Base-by-base conservation (phyloP, 1,284 basidiomycete species). In the Trametes pubescens region DNA sequence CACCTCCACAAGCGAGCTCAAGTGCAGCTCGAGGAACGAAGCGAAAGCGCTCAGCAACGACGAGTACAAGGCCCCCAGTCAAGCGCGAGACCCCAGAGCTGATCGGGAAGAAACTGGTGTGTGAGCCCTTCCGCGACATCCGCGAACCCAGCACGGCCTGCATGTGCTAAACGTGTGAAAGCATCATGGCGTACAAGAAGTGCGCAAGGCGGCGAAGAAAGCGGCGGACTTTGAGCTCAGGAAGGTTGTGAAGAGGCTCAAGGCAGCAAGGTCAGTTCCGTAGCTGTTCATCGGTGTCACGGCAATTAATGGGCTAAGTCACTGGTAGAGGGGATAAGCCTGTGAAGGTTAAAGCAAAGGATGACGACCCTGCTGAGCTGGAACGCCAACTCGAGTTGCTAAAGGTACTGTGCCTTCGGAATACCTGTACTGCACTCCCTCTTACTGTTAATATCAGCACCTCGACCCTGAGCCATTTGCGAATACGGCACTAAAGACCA, bases 171-270 rank as follows among this genome's bases (percentile, higher is more conserved):
- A 63, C 44, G 51, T 49, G 43, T 26, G 38, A 2, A 66, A 67
- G 93, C 87, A 92, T 73, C 91, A 92, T 70, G 83, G 84, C 66
- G 71, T 89, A 57, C 89, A 84, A 73, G 86, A 91, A 67, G 82
- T 91, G 21, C 81, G 81, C 61, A 90, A 89, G 70, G 86, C 88
- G 5, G 85, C 88, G 53, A 98, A 95, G 80, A 94, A 91, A 75
- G 89, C 90, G 9, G 93, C 89, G 75, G 81, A 86, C 0, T 94
- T 94, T 68, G 96, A 98, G 78, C 85, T 88, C 0, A 93, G 92
- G 76, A 93, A 92, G 73, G 77, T 92, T 16, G 86, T 96, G 58
- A 96, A 95, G 81, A 91, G 88, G 78, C 79, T 96, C 62, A 96
- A 77, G 83, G 82, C 53, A 32, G 75, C 90, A 24, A 81, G 89